phyloP scores from a whole-genome alignment of 352 stramenopile species.

The Phytophthora capsici region DNA sequence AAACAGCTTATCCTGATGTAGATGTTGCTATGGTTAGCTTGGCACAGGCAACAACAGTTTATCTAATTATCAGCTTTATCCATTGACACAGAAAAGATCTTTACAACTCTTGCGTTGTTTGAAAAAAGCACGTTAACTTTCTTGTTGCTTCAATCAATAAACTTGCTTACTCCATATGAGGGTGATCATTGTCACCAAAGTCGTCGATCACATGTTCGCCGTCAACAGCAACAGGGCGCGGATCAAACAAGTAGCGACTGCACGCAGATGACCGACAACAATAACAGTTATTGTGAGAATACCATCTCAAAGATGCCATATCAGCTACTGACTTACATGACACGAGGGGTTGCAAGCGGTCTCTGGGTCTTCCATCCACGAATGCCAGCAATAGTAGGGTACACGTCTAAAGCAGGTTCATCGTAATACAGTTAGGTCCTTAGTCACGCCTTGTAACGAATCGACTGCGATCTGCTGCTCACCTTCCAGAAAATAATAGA shows the following conservation, averaged over 20 bases:
- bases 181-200: constrained; percentile 55
- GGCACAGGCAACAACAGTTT: constrained; percentile 16
- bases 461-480: neutral
- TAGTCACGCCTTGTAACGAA: neutral
- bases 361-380: constrained; percentile 94
- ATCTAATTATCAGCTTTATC: constrained; percentile 36
- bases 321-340: constrained; percentile 74
- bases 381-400: constrained; percentile 96
- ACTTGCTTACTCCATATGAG: constrained; percentile 61
- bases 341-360: constrained; percentile 91
- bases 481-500: constrained; percentile 99
- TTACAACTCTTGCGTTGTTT: constrained; percentile 19
- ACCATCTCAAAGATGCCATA: neutral
- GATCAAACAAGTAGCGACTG: constrained; percentile 74
- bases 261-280: constrained; percentile 4
- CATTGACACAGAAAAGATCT: constrained; percentile 12
- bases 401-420: constrained; percentile 89
- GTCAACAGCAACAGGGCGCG: constrained; percentile 47
- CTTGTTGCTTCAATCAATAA: constrained; percentile 17
- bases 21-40: constrained; percentile 3
- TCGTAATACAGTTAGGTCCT: constrained; percentile 12
- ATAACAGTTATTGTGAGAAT: constrained; percentile 2
- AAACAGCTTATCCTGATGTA: constrained; percentile 3
- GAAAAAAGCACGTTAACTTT: constrained; percentile 9
- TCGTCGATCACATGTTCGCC: constrained; percentile 71